These are phyloP conservation scores for Stenocarpella maydis DNA, from an alignment of 2,329 filamentous ascomycete species.

Conservation along the genomic window DNA sequence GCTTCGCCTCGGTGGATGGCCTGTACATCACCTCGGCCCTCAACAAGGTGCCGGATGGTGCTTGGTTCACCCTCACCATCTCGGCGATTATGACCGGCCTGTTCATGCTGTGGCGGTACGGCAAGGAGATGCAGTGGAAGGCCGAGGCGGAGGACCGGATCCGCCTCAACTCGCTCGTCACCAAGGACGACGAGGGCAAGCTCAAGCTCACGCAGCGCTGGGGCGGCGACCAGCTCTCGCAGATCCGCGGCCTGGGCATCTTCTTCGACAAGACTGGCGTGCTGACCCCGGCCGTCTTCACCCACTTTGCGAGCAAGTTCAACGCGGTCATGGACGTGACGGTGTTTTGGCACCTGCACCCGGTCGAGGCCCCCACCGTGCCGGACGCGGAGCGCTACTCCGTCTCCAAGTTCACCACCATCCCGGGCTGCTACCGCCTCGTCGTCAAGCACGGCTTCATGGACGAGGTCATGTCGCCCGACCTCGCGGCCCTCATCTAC, in stretches of 20 bases:
- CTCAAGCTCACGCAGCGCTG: conserved; percentile 48
- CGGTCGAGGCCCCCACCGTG: conserved; percentile 65
- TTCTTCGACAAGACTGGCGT: conserved; percentile 81
- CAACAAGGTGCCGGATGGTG: conserved; percentile 75
- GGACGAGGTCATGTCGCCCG: conserved; percentile 71
- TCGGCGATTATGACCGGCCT: conserved; percentile 67
- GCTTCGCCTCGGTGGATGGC: conserved; percentile 70
- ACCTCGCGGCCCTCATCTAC: conserved; percentile 66
- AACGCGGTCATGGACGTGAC: conserved; percentile 70
- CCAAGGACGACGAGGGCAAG: conserved; percentile 38
- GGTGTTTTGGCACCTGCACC: conserved; percentile 76
- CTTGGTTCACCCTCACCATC: conserved; percentile 77
- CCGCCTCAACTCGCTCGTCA: conserved; percentile 51
- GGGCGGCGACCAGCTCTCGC: conserved; percentile 53
- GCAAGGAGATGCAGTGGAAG: conserved; percentile 79
- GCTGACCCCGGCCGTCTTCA: conserved; percentile 71
- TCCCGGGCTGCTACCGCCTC: conserved; percentile 73
- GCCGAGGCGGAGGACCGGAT: conserved; percentile 70
- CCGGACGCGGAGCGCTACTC: conserved; percentile 55
- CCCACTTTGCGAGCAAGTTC: conserved; percentile 76
- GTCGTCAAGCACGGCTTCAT: conserved; percentile 75
- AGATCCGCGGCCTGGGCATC: conserved; percentile 67
- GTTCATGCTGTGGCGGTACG: conserved; percentile 78
- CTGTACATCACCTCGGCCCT: conserved; percentile 73
- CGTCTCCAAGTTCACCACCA: conserved; percentile 49